Evolutionary conservation across 2,329 filamentous ascomycete species (phyloP).

Genomic region (Byssoonygena ceratinophila): DNA sequence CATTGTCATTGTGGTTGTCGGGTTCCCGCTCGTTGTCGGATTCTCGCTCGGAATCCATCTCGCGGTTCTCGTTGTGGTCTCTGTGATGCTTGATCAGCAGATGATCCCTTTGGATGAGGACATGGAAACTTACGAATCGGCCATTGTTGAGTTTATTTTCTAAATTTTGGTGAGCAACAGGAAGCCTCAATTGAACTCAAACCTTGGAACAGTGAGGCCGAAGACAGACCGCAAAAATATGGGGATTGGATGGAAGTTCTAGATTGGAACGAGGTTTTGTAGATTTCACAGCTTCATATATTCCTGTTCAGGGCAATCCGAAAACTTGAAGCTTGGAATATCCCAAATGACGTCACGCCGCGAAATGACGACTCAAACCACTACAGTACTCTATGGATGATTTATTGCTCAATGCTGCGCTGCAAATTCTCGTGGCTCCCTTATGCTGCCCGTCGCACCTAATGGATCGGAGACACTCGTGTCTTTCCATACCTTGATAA

Average conservation of each 20-base stretch:
- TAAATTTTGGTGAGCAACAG: background rate
- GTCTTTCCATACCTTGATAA: no score
- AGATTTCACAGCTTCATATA: slow-evolving; percentile 2
- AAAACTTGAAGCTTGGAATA: slow-evolving; percentile 4
- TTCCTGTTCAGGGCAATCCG: background rate
- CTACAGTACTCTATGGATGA: no score
- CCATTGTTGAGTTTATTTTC: slow-evolving; percentile 3
- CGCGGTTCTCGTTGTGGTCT: slow-evolving; percentile 7
- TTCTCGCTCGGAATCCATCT: background rate
- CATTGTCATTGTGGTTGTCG: background rate
- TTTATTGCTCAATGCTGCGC: no score
- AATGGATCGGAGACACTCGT: no score
- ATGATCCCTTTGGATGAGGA: no score
- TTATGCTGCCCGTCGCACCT: no score
- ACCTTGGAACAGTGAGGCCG: background rate
- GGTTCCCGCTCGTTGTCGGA: slow-evolving; percentile 1
- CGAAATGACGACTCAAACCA: background rate
- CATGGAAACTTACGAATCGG: slow-evolving; percentile 12
- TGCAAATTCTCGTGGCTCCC: no score
- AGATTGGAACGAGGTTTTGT: background rate
- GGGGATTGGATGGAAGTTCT: background rate
- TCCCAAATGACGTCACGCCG: background rate
- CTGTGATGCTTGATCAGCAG: background rate
- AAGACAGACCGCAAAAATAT: slow-evolving; percentile 1
- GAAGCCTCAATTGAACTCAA: background rate